Evolutionary conservation across 176 grass and related monocot genomes (phyloP), one percentile per base, ranked within the genome.

Genomic region (Aegilops longissima): DNA sequence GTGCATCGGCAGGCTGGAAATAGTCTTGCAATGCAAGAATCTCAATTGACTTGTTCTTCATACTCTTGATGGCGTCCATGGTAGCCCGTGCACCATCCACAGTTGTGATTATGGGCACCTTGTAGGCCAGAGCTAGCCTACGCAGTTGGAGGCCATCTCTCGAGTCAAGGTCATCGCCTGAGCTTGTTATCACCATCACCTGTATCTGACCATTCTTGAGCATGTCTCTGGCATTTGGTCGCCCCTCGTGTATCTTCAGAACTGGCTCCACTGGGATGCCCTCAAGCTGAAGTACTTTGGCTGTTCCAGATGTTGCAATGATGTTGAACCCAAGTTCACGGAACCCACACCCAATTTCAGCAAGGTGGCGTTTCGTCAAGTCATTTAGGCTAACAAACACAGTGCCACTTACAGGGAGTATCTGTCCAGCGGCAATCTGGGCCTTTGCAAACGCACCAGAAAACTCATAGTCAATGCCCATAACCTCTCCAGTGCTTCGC

Each of bases 401-500:
- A 27, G 90, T 93, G 51, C 97, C 97, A 44, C 77, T 87, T 76
- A 83, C n/a, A 44, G 94, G 73, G 25, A 99, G 89, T 73, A 92
- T 93, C 89, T 99, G 97, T 79, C 97, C 97, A 64, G 97, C 97
- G 68, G 97, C 97, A 91, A 99, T 94, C 78, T 99, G 97, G 29
- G 97, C 97, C 80, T 99, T 99, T 0, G 94, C 97, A 87, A 99
- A 99, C 42, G 97, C 97, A 47, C 95, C 63, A 77, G 94, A 92
- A 76, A 97, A 97, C 40, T 92, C 92, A 21, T 87, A 97, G 67
- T 97, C 97, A 70, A 99, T 99, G 66, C 97, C 97, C 97, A 99
- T 99, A 5, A 99, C 97, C 86, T 99, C 94, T 51, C 94, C 97
- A 68, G 97, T 99, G 91, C 97, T 99, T 61, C 94, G 94, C 94